Conservation (phyloP, 768 basidiomycete genomes). For the Tricholoma hemisulphureum region DNA sequence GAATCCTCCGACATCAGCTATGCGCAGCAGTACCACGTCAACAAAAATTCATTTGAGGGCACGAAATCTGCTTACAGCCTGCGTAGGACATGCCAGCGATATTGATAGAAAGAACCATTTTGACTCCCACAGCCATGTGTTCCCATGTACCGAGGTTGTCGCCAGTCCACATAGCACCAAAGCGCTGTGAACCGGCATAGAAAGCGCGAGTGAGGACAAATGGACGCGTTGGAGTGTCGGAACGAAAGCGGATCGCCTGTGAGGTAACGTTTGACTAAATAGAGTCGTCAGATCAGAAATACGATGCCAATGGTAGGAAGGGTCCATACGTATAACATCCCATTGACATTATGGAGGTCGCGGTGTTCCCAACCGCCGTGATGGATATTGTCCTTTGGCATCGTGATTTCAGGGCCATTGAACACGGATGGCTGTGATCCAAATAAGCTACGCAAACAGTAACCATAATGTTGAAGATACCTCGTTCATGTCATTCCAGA, state of each 20-base stretch:
- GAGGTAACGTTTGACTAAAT: conserved; percentile 78
- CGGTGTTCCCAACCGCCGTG: conserved; percentile 97
- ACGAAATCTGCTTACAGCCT: conserved; percentile 63
- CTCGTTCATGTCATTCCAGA: conserved; percentile 99
- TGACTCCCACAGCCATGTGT: conserved; percentile 89
- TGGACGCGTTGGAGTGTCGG: conserved; percentile 75
- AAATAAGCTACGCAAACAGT: conserved; percentile 9
- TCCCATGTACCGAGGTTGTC: conserved; percentile 98
- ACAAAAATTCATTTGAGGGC: not conserved
- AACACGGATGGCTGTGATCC: conserved; percentile 86
- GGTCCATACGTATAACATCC: conserved; percentile 81
- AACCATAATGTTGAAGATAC: conserved; percentile 36
- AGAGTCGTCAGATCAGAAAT: not conserved
- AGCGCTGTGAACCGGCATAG: conserved; percentile 93
- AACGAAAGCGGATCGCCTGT: conserved; percentile 74
- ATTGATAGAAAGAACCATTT: conserved; percentile 88
- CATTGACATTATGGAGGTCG: conserved; percentile 96
- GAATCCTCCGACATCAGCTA: conserved; percentile 98
- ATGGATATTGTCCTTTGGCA: conserved; percentile 70
- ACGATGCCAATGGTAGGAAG: not conserved
- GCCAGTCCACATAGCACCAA: conserved; percentile 98
- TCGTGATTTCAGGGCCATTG: conserved; percentile 93
- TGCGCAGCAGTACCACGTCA: not conserved
- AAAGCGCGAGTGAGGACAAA: conserved; percentile 96
- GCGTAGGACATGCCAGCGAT: conserved; percentile 90